Percentiles rank a stretch among this genome's conserved stretches.
These are phyloP conservation scores for Trichoderma harzianum DNA, from an alignment of 2,329 filamentous ascomycete species.

Conservation along the genomic window DNA sequence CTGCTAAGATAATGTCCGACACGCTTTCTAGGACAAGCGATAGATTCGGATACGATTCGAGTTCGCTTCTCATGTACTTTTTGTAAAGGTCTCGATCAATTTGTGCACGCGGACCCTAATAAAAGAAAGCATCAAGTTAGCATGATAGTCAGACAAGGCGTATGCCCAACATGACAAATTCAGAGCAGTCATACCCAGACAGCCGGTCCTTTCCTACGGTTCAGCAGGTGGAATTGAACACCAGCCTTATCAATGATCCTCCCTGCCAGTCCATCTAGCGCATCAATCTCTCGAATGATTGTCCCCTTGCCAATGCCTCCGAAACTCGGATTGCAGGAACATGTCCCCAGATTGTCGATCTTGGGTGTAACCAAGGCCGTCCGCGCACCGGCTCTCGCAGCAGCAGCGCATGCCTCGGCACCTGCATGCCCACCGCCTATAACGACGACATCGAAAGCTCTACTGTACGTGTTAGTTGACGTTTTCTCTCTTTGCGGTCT, in stretches of 20 bases:
- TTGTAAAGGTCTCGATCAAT: constrained; percentile 90
- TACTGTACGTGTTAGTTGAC: constrained; percentile 29
- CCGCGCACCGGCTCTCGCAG: constrained; percentile 81
- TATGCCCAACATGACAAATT: not conserved
- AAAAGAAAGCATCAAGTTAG: not conserved
- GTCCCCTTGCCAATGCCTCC: constrained; percentile 98
- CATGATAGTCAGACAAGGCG: not conserved
- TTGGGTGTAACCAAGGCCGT: constrained; percentile 90
- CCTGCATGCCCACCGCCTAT: constrained; percentile 96
- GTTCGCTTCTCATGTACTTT: constrained; percentile 84
- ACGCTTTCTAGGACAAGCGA: constrained; percentile 82
- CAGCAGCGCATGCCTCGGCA: constrained; percentile 87
- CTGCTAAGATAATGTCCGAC: constrained; percentile 74
- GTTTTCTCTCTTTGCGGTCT: not conserved
- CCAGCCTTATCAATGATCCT: constrained; percentile 90
- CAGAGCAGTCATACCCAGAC: constrained; percentile 63
- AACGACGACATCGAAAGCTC: constrained; percentile 85
- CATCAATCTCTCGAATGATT: constrained; percentile 92
- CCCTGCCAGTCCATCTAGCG: constrained; percentile 84
- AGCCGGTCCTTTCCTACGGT: constrained; percentile 84
- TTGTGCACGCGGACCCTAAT: constrained; percentile 79
- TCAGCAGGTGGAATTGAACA: constrained; percentile 89
- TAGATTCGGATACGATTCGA: constrained; percentile 72
- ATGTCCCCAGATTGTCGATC: constrained; percentile 84
- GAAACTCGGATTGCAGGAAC: constrained; percentile 95